A percentile compares a stretch with the other conserved stretches of the same genome.
phyloP scores from a whole-genome alignment of 208 protist genomes.

The Crithidia expoeki region DNA sequence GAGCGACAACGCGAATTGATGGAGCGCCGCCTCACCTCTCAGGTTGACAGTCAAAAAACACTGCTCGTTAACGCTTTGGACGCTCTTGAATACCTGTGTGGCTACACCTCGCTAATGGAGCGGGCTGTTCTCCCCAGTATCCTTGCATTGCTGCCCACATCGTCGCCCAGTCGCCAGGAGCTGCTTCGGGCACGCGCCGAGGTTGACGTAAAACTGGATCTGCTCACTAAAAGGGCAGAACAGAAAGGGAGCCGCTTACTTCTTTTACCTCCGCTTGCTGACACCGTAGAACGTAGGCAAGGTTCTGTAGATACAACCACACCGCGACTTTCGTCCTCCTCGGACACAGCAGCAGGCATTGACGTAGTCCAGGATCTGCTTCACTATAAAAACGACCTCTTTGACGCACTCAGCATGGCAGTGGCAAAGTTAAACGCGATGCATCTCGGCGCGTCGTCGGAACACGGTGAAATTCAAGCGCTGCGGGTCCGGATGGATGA shows the following conservation, averaged over 20 bases:
- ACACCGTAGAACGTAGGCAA: background rate
- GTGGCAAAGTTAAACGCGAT: background rate
- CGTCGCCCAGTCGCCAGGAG: background rate
- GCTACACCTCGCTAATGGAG: constrained; percentile 25
- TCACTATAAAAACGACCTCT: constrained; percentile 1
- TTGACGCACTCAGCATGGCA: constrained; percentile 24
- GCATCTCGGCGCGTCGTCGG: background rate
- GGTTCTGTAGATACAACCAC: background rate
- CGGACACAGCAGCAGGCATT: background rate
- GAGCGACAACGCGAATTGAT: constrained; percentile 63
- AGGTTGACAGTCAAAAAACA: constrained; percentile 29
- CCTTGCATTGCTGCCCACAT: background rate
- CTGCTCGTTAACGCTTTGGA: constrained; percentile 27
- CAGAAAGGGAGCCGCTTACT: background rate
- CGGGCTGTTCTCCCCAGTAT: constrained; percentile 14
- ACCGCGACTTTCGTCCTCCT: background rate
- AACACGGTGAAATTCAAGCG: constrained; percentile 6
- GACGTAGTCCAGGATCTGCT: background rate
- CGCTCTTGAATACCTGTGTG: constrained; percentile 23
- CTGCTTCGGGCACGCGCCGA: constrained; percentile 7
- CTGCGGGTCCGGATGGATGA: constrained; percentile 27
- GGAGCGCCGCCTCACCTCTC: constrained; percentile 38
- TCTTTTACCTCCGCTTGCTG: background rate
- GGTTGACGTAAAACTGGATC: constrained; percentile 4
- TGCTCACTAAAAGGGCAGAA: background rate